Conservation (phyloP, 306 rosid genomes). For the Quercus glauca region DNA sequence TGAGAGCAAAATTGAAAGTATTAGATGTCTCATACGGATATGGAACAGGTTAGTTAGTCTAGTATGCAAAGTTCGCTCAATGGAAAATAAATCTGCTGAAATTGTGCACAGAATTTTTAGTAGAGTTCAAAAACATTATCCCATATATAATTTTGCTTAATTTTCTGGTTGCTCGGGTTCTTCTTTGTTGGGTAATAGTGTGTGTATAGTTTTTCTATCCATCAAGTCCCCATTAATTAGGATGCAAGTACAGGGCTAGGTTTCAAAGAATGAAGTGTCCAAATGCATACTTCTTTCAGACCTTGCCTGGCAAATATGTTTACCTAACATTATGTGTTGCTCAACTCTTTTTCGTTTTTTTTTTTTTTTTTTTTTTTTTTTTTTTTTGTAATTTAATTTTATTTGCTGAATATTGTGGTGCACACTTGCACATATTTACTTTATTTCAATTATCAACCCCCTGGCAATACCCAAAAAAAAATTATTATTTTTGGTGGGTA, state of each 20-base stretch:
- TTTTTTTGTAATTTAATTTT: too few species aligned
- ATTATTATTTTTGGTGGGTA: too few species aligned
- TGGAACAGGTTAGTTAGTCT: slow-evolving; percentile 60
- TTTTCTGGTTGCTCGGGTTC: not conserved
- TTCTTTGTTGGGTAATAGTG: not conserved
- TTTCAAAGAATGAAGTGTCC: too few species aligned
- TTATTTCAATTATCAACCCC: too few species aligned
- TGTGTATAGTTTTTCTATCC: not conserved
- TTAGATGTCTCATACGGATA: slow-evolving; percentile 67
- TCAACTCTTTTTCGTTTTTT: too few species aligned
- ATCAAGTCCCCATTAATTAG: not conserved
- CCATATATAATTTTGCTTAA: not conserved
- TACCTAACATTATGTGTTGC: too few species aligned
- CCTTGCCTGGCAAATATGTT: too few species aligned
- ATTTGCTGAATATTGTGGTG: too few species aligned
- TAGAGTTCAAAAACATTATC: not conserved
- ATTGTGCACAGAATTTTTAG: not conserved
- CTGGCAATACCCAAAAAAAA: too few species aligned
- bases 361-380: too few species aligned
- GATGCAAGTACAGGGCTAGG: not conserved
- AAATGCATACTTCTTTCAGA: too few species aligned
- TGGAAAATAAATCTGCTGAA: not conserved
- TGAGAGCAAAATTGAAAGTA: slow-evolving; percentile 77
- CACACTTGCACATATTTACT: too few species aligned
- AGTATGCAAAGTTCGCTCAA: not conserved